Conservation (phyloP, 1,284 basidiomycete genomes). For the Phenoliferia sp. region DNA sequence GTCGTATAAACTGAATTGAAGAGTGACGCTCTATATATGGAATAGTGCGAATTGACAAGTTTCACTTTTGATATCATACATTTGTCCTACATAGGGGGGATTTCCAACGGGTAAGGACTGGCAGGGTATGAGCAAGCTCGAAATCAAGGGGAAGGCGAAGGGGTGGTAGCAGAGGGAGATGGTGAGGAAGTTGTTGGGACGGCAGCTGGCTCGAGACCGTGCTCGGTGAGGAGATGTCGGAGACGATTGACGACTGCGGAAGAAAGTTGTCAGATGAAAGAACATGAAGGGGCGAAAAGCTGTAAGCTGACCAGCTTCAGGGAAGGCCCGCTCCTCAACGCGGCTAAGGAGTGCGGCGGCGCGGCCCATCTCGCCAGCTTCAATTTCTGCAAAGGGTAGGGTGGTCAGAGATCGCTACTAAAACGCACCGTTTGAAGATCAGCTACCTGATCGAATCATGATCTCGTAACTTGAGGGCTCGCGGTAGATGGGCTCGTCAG, state of each 20-base stretch:
- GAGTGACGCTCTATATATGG: too few species aligned
- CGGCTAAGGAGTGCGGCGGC: constrained; percentile 69
- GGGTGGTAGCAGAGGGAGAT: not conserved
- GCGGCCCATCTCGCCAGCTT: constrained; percentile 63
- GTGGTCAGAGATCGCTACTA: too few species aligned
- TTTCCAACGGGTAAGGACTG: too few species aligned
- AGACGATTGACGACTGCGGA: constrained; percentile 19
- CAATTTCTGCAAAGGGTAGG: too few species aligned
- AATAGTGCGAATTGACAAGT: too few species aligned
- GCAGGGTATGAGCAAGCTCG: too few species aligned
- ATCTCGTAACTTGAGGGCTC: constrained; percentile 65
- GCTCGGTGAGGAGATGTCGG: constrained; percentile 19
- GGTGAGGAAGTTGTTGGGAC: not conserved
- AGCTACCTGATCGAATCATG: constrained; percentile 93
- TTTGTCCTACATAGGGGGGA: too few species aligned
- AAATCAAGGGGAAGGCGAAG: not conserved
- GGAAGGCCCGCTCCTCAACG: constrained; percentile 60
- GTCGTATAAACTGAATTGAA: too few species aligned
- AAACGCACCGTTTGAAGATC: too few species aligned
- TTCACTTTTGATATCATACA: too few species aligned
- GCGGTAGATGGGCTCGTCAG: constrained; percentile 68
- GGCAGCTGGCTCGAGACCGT: constrained; percentile 2
- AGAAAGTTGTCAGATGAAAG: not conserved
- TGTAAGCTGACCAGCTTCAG: constrained; percentile 34
- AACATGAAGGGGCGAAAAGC: not conserved